Percentiles rank a stretch among this genome's conserved stretches.
Conservation (phyloP, 1,284 basidiomycete species). For the Leccinum discolor region DNA sequence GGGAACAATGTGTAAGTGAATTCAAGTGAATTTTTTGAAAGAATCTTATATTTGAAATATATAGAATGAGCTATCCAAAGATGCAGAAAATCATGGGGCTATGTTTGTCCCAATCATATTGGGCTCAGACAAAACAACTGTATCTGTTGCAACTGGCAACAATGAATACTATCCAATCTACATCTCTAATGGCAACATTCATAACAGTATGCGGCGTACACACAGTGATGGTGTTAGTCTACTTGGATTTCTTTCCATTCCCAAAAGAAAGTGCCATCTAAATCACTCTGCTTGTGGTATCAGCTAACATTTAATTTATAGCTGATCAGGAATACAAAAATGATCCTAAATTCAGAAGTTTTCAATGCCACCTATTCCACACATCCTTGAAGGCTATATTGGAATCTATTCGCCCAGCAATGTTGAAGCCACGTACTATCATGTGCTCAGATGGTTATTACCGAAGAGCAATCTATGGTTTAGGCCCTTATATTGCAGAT, state of each 20-base stretch:
- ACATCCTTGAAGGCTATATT: background rate
- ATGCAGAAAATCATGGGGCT: background rate
- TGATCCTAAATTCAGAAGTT: background rate
- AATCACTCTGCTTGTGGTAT: background rate
- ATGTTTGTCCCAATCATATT: conserved; percentile 6
- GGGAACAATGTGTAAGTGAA: background rate
- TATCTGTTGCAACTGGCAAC: conserved; percentile 6
- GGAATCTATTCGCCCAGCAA: background rate
- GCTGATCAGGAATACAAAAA: background rate
- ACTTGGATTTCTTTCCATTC: background rate
- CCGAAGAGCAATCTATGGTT: background rate
- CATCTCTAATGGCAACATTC: background rate
- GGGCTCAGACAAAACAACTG: conserved; percentile 8
- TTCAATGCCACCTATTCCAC: background rate
- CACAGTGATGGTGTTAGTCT: background rate
- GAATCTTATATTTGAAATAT: background rate
- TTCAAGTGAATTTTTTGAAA: no score
- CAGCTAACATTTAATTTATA: background rate
- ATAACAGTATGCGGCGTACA: background rate
- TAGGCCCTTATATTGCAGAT: background rate
- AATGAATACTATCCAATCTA: background rate
- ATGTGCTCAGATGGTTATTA: background rate
- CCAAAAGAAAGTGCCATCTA: background rate
- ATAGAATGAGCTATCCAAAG: background rate
- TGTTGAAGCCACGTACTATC: background rate